These are phyloP conservation scores for Daldinia caldariorum DNA, from an alignment of 495 filamentous ascomycete species.

Conservation along the genomic window DNA sequence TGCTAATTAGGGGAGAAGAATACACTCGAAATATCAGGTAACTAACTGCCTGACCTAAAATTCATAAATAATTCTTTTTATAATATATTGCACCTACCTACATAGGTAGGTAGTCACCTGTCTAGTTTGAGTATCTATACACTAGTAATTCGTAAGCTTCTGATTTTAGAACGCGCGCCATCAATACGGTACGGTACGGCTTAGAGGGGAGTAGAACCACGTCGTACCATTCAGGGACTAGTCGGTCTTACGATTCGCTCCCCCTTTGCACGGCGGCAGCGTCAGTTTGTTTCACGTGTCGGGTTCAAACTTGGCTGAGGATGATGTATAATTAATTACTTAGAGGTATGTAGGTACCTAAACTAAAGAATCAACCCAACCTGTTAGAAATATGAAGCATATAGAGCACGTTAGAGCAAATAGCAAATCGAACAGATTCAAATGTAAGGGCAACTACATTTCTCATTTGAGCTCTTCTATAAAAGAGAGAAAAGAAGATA, in stretches of 20 bases:
- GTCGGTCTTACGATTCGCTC: conserved; percentile 28
- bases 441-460: too few species aligned
- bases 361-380: too few species aligned
- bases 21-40: not conserved
- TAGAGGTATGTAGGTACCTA: too few species aligned
- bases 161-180: not conserved
- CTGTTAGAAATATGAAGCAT: not conserved
- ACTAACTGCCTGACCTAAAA: not conserved
- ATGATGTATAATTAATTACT: not conserved
- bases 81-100: conserved; percentile 7
- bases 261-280: conserved; percentile 25
- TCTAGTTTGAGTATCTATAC: not conserved
- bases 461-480: too few species aligned
- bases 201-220: conserved; percentile 14
- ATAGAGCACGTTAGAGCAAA: not conserved
- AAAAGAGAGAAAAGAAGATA: too few species aligned
- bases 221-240: conserved; percentile 26
- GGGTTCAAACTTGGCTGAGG: not conserved
- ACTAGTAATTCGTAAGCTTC: conserved; percentile 7
- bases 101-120: too few species aligned
- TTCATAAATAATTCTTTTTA: conserved; percentile 4
- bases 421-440: not conserved
- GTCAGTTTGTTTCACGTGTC: conserved; percentile 17
- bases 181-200: too few species aligned
- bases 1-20: not conserved